Conservation (phyloP, 2,329 filamentous ascomycete genomes). For the Byssochlamys sp. region DNA sequence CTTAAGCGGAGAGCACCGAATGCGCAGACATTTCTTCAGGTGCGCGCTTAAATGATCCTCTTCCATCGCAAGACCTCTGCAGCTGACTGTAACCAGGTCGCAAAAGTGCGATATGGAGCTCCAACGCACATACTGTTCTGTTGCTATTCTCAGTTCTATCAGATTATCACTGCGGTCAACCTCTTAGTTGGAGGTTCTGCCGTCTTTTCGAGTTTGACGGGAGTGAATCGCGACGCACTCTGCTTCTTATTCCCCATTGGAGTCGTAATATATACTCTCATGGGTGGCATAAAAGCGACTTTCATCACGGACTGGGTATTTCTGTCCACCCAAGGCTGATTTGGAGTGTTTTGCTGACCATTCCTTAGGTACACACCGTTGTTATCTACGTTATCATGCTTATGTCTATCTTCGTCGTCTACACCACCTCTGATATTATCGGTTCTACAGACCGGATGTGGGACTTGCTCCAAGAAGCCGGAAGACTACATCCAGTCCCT, state of each 20-base stretch:
- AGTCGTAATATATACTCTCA: constrained; percentile 21
- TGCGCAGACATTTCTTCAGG: constrained; percentile 3
- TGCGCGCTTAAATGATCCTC: neutral
- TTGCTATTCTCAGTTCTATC: neutral
- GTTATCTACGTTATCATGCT: neutral
- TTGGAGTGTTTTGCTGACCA: neutral
- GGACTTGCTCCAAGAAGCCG: constrained; percentile 15
- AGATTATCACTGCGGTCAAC: constrained; percentile 1
- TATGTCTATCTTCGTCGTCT: neutral
- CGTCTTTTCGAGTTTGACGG: constrained; percentile 26
- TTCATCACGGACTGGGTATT: neutral
- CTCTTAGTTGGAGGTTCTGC: constrained; percentile 1
- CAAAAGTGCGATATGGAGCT: constrained; percentile 2
- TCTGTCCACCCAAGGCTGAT: no score
- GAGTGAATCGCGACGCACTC: constrained; percentile 20
- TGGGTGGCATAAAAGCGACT: neutral
- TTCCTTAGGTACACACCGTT: neutral
- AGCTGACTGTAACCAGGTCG: neutral
- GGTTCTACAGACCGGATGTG: constrained; percentile 15
- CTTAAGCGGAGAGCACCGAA: constrained; percentile 2
- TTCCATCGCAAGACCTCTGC: no score
- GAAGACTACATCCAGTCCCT: constrained; percentile 9
- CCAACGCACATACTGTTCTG: constrained; percentile 1
- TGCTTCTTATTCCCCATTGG: constrained; percentile 21
- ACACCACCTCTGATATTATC: constrained; percentile 1